A percentile compares a stretch with the other conserved stretches of the same genome.
phyloP scores from a whole-genome alignment of 106 monocot genomes.

The Phalaenopsis equestris region DNA sequence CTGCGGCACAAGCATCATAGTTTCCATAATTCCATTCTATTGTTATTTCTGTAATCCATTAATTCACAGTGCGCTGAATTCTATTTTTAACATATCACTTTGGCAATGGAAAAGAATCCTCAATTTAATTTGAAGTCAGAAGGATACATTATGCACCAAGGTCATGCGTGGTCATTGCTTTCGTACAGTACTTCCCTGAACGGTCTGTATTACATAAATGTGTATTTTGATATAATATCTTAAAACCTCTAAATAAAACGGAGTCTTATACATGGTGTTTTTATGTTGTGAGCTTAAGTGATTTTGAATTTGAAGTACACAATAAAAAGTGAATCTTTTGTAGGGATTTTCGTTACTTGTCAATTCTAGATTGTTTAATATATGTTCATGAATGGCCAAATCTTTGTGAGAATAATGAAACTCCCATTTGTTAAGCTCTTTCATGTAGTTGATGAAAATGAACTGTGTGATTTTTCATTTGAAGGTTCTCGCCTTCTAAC shows the following conservation, averaged over 20 bases:
- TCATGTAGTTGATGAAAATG: conserved; percentile 1
- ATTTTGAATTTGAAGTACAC: neutral
- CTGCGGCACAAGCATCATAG: too few relatives aligned
- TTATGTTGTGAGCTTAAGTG: neutral
- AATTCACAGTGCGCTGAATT: too few relatives aligned
- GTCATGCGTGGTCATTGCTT: too few relatives aligned
- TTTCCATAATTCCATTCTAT: too few relatives aligned
- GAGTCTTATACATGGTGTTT: neutral
- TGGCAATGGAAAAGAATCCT: too few relatives aligned
- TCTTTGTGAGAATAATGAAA: neutral
- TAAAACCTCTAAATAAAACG: neutral
- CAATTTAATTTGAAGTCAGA: neutral
- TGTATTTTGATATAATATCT: neutral
- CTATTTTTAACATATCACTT: too few relatives aligned
- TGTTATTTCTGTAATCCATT: too few relatives aligned
- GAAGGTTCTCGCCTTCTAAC: neutral
- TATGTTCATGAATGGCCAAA: neutral
- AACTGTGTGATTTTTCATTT: neutral
- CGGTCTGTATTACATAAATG: neutral
- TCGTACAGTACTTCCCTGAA: neutral
- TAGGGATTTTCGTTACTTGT: neutral
- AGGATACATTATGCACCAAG: too few relatives aligned
- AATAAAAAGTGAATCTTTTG: neutral
- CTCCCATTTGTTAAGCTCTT: neutral
- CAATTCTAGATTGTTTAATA: neutral